These are phyloP conservation scores for Scleroderma citrinum DNA, from an alignment of 768 basidiomycete genomes.

Conservation along the genomic window DNA sequence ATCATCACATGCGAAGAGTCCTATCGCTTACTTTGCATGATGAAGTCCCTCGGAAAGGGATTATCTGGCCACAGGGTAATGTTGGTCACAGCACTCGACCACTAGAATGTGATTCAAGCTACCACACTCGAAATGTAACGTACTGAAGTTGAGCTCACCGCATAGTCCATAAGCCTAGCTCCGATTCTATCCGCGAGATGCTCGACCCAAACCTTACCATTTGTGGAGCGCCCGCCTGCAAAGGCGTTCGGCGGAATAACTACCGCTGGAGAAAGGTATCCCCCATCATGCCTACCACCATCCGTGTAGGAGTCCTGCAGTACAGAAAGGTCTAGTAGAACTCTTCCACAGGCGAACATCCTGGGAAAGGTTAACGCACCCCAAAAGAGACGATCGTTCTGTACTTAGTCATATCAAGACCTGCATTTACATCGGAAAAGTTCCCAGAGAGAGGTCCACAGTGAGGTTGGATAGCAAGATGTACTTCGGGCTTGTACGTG, in stretches of 20 bases:
- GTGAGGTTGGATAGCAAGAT: constrained; percentile 40
- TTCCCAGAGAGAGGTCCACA: constrained; percentile 39
- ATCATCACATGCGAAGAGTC: no score
- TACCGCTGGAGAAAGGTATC: constrained; percentile 35
- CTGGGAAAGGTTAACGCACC: constrained; percentile 21
- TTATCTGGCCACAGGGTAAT: constrained; percentile 47
- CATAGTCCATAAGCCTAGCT: constrained; percentile 44
- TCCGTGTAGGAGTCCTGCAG: constrained; percentile 45
- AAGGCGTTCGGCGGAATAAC: constrained; percentile 37
- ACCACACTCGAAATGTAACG: not conserved
- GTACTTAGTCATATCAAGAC: constrained; percentile 30
- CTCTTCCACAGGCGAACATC: not conserved
- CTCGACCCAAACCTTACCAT: constrained; percentile 49
- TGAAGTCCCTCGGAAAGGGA: constrained; percentile 40
- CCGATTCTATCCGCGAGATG: constrained; percentile 34
- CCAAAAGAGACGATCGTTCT: constrained; percentile 51
- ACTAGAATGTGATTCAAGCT: constrained; percentile 12
- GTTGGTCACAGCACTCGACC: constrained; percentile 41
- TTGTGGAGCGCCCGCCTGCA: constrained; percentile 46
- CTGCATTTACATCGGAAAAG: constrained; percentile 44
- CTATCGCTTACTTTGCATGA: constrained; percentile 36
- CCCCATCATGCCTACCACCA: constrained; percentile 43
- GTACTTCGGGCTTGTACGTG: constrained; percentile 18
- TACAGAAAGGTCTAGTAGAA: not conserved
- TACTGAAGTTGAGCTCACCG: constrained; percentile 28